Conservation (phyloP, 1,139 yeast species). For the Taphrina communis region DNA sequence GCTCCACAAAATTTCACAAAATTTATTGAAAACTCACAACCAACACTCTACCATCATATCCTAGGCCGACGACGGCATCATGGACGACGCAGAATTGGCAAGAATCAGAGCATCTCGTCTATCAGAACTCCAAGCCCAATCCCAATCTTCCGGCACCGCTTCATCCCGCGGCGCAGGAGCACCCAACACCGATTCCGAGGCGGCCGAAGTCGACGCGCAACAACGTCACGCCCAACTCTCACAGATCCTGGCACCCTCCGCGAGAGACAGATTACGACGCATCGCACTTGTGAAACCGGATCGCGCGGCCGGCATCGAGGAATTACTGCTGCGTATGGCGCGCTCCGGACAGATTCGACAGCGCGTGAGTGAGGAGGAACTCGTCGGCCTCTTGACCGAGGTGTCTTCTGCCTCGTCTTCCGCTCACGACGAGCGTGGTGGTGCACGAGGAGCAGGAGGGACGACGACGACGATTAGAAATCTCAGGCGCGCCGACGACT, state of each 20-base stretch:
- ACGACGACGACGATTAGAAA: conserved; percentile 63
- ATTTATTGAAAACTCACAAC: neutral
- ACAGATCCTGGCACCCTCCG: conserved; percentile 52
- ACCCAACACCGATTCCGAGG: conserved; percentile 44
- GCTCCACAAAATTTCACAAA: conserved; percentile 11
- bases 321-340: conserved; percentile 73
- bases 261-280: conserved; percentile 84
- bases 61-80: neutral
- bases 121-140: conserved; percentile 66
- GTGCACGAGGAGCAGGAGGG: too few species aligned
- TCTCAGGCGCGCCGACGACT: conserved; percentile 39
- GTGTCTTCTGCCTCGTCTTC: conserved; percentile 61
- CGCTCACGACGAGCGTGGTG: too few species aligned
- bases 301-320: conserved; percentile 80
- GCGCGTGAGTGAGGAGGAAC: conserved; percentile 76
- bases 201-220: conserved; percentile 3
- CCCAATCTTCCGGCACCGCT: too few species aligned
- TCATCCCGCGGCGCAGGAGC: conserved; percentile 40
- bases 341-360: conserved; percentile 76
- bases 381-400: conserved; percentile 82
- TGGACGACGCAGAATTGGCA: conserved; percentile 71
- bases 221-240: conserved; percentile 40
- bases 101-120: conserved; percentile 89
- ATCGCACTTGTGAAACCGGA: conserved; percentile 90
- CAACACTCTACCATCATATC: too few species aligned